Base-by-base conservation (phyloP, 1,284 basidiomycete species). In the Cutaneotrichosporon mucoides region DNA sequence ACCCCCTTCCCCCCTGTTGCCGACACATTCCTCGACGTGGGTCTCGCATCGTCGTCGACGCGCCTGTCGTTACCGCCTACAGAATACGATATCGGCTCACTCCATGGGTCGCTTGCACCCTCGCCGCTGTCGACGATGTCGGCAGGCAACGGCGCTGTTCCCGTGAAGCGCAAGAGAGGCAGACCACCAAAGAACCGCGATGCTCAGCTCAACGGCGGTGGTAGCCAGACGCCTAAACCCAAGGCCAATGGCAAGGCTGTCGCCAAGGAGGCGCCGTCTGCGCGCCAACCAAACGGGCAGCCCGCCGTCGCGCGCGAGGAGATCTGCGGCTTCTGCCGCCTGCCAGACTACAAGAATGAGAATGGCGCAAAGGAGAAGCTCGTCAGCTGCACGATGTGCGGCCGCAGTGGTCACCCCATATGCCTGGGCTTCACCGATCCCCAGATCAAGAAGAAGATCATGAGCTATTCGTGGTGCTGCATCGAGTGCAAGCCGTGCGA, bases 401-500 rank as follows among this genome's bases (percentile, higher is more conserved):
- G 75, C 1, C 62, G 72, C 52, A 69, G 69, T 24, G 73, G 74
- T 2, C 92, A 95, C 75, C 86, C 87, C 7, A 85, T 84, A 48
- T 95, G 92, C 71, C 82, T 93, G 78, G 59, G 59, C 2, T 55
- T 56, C 55, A 59, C 50, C 15, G 59, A 59, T 52, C 57, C 56
- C 9, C 47, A 45, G 34, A 55, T 64, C 24, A 53, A 59, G 47
- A 59, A 64, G 57, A 66, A 67, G 49, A 74, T 78, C 75, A 78
- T 81, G 58, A 81, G 83, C 56, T 95, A 94, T 73, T 80, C 84
- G 36, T 99, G 95, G 95, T 84, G 84, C 65, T 99, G 95, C 73
- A 84, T 86, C 55, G 90, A 95, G 67, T 98, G 95, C 82, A 98
- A 96, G 81, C 86, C 82, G 55, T 99, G 95, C 76, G 92, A 96